Evolutionary conservation across 2,329 filamentous ascomycete species (phyloP).

Genomic region (Botrytis medusae): DNA sequence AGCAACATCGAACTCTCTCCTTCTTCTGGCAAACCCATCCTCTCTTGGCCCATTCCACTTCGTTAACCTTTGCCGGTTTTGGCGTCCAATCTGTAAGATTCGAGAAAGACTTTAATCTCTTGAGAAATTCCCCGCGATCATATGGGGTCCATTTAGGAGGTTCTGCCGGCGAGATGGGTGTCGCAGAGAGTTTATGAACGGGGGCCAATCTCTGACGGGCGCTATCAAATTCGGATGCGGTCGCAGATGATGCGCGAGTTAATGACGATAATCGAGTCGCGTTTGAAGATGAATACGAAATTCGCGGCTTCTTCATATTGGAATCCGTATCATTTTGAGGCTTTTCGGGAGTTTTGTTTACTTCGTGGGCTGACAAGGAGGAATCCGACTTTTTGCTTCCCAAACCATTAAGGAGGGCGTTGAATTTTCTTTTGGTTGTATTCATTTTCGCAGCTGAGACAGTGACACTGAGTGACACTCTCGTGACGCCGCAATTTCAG

Average conservation of each 20-base stretch:
- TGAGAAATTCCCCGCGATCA: conserved; percentile 79
- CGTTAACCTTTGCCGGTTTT: conserved; percentile 81
- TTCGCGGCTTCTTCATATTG: conserved; percentile 37
- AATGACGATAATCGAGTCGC: conserved; percentile 17
- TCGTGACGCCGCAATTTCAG: not conserved
- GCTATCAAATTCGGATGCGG: conserved; percentile 19
- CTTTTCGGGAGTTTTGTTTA: conserved; percentile 43
- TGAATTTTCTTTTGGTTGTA: conserved; percentile 81
- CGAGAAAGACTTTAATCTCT: conserved; percentile 81
- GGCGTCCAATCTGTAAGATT: conserved; percentile 92
- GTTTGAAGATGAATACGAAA: conserved; percentile 27
- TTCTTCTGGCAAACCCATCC: conserved; percentile 85
- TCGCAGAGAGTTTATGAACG: conserved; percentile 22
- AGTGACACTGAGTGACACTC: conserved; percentile 2
- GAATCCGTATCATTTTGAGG: conserved; percentile 32
- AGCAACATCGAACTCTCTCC: conserved; percentile 81
- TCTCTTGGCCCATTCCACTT: conserved; percentile 91
- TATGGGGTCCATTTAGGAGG: conserved; percentile 78
- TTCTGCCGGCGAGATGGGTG: conserved; percentile 30
- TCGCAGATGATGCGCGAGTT: conserved; percentile 20
- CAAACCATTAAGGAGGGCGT: conserved; percentile 68
- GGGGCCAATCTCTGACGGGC: conserved; percentile 35
- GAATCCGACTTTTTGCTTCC: conserved; percentile 48
- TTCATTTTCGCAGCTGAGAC: conserved; percentile 51
- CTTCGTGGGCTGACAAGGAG: conserved; percentile 43